Evolutionary conservation across 108 stramenopile species (phyloP).

Genomic region (Cylindrotheca fusiformis): DNA sequence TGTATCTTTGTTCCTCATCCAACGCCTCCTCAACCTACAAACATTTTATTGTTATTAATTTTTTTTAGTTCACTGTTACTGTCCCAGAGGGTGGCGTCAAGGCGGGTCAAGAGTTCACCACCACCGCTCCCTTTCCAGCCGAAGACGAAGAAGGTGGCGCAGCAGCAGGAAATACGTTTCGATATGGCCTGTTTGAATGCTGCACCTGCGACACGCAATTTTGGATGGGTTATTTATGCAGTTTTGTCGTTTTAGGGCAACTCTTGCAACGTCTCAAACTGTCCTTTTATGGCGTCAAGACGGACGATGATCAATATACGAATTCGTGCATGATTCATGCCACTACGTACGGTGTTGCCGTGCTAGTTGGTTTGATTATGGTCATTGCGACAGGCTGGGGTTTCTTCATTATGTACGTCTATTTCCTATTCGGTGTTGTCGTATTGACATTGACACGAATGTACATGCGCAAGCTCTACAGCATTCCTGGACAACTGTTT

Average conservation of each 20-base stretch:
- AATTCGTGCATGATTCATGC: neutral
- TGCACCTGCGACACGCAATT: neutral
- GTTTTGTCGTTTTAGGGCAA: slow-evolving; percentile 33
- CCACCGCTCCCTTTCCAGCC: slow-evolving; percentile 19
- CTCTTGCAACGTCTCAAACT: slow-evolving; percentile 46
- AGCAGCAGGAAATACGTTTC: neutral
- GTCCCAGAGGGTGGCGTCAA: slow-evolving; percentile 36
- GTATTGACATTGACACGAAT: neutral
- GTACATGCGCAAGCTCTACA: slow-evolving; percentile 14
- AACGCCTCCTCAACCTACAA: no score
- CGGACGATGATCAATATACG: slow-evolving; percentile 3
- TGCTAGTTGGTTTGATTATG: neutral
- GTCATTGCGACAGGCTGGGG: neutral
- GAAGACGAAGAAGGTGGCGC: neutral
- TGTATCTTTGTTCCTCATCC: neutral
- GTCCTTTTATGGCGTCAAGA: slow-evolving; percentile 25
- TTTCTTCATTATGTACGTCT: neutral
- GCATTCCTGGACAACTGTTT: slow-evolving; percentile 26
- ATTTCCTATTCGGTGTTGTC: neutral
- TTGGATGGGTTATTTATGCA: slow-evolving; percentile 17
- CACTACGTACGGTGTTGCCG: neutral
- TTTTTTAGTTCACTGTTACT: slow-evolving; percentile 23
- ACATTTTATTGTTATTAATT: no score
- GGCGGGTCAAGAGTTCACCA: slow-evolving; percentile 22
- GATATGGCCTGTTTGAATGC: neutral